Evolutionary conservation across 352 stramenopile genomes (phyloP).

Genomic region (Phytopythium mirpurense): DNA sequence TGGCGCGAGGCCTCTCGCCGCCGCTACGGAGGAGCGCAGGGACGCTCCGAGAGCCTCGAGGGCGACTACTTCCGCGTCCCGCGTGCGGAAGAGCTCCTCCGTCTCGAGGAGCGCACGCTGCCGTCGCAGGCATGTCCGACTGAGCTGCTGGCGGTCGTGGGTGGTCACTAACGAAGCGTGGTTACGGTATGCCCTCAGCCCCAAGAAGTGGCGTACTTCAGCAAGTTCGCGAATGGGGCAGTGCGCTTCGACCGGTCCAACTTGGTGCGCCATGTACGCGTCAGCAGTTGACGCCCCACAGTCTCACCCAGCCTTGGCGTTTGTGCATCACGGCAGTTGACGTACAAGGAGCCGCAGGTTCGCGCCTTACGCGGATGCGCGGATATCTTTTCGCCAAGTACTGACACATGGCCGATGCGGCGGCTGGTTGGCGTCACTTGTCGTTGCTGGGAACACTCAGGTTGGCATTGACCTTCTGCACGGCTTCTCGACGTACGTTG

Average conservation of each 20-base stretch:
- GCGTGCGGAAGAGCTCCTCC: slow-evolving; percentile 21
- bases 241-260: slow-evolving; percentile 61
- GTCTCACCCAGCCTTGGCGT: too few relatives aligned
- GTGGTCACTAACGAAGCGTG: background rate
- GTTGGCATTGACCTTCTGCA: slow-evolving; percentile 54
- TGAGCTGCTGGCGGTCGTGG: background rate
- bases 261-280: slow-evolving; percentile 44
- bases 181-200: slow-evolving; percentile 23
- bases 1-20: too few relatives aligned
- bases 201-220: slow-evolving; percentile 60
- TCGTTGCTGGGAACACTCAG: slow-evolving; percentile 15
- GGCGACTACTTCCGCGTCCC: slow-evolving; percentile 10
- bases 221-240: slow-evolving; percentile 33
- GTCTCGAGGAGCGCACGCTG: slow-evolving; percentile 13
- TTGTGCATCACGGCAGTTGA: slow-evolving; percentile 21
- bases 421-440: too few relatives aligned
- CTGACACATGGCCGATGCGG: too few relatives aligned
- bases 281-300: too few relatives aligned
- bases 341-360: slow-evolving; percentile 25
- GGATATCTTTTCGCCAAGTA: too few relatives aligned
- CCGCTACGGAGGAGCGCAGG: too few relatives aligned
- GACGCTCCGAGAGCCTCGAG: too few relatives aligned
- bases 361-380: too few relatives aligned
- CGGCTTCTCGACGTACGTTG: slow-evolving; percentile 41
- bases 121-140: slow-evolving; percentile 11